Evolutionary conservation across 805 yeast genomes (phyloP), one percentile per base, ranked within the genome.

Genomic region (Saturnispora zaruensis): DNA sequence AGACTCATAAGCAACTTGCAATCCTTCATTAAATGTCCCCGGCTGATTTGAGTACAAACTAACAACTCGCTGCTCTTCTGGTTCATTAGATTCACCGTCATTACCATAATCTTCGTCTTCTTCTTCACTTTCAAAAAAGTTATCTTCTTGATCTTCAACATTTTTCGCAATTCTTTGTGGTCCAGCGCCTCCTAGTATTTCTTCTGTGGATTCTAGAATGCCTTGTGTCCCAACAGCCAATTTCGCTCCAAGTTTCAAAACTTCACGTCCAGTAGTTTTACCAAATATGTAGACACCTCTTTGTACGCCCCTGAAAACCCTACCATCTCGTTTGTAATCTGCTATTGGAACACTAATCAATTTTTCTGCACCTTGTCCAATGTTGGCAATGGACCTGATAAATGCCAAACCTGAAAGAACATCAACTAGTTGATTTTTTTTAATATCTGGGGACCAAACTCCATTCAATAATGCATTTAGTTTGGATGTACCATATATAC

Each of bases 21-120:
- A 62, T 0, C 98, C 98, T 55, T 82, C 82, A 53, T 76, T 78
- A 23, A 86, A 63, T 49, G 76, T 78, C 11, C 68, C 69, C 0
- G 98, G 98, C 62, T 87, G 97, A 60, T 87, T 79, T 1, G 96
- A 87, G 64, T 89, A 88, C 20, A 85, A 71, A 66, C 95, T 86
- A 4, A 84, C 73, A 11, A 70, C 65, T 23, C 67, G 67, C 5
- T 23, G 34, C 9, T 26, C 43, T 11, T 24, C 41, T 11, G 61
- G 67, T 5, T 59, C 64, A 0, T 57, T 57, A 1, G 56, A 63
- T 3, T 63, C 66, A 5, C 56, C 57, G 24, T 62, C 65, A 38
- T 57, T 62, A 32, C 51, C 50, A 3, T 59, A 64, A 4, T 52
- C 59, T 25, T 57, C 63, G 8, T 58, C 56, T 37, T 59, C 64